Conservation (phyloP, 306 rosid species). For the Albizia julibrissin region DNA sequence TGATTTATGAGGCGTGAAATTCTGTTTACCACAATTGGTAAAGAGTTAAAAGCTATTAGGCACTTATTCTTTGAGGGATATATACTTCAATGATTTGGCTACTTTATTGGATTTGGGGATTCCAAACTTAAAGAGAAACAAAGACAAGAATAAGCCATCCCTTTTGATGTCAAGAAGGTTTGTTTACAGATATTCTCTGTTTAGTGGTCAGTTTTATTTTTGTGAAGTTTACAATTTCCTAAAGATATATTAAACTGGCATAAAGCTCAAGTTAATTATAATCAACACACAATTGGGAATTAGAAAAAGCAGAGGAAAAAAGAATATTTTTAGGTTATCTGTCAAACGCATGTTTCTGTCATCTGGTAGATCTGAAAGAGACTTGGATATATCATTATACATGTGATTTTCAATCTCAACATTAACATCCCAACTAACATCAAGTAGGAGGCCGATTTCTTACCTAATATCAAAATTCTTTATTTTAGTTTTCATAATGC, state of each 20-base stretch:
- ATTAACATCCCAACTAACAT: conserved; percentile 17
- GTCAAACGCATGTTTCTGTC: background rate
- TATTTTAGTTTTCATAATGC: conserved; percentile 5
- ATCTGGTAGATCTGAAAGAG: conserved; percentile 25
- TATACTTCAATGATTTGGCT: background rate
- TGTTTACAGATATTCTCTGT: background rate
- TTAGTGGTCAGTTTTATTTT: background rate
- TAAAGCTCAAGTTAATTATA: conserved; percentile 3
- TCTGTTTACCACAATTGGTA: background rate
- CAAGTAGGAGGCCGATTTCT: background rate
- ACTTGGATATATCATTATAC: background rate
- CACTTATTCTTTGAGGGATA: background rate
- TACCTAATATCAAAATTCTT: conserved; percentile 20
- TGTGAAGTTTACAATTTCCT: background rate
- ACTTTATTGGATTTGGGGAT: background rate
- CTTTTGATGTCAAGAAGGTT: background rate
- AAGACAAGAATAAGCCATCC: background rate
- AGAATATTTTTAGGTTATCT: background rate
- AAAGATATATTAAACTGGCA: background rate
- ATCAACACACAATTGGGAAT: background rate
- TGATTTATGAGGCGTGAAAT: background rate
- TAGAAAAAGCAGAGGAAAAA: background rate
- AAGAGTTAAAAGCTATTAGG: background rate
- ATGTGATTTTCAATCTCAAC: conserved; percentile 13
- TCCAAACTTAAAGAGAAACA: background rate